Percentiles rank a stretch among this genome's conserved stretches.
phyloP scores from a whole-genome alignment of 768 basidiomycete species.

The Neoboletus subvelutipes region DNA sequence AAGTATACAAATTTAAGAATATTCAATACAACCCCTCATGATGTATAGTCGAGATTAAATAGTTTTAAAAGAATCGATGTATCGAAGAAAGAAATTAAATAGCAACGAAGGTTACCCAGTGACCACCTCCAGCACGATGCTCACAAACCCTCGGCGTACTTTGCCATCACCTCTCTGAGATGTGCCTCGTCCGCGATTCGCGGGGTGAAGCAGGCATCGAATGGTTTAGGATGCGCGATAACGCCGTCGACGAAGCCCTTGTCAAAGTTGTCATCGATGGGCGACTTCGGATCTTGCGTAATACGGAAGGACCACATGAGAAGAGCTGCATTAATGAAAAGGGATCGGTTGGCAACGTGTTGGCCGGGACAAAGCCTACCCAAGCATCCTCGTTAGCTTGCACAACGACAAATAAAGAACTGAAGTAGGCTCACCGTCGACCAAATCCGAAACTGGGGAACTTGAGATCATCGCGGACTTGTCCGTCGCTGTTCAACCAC shows the following conservation, averaged over 20 bases:
- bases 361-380: slow-evolving; percentile 66
- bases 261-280: slow-evolving; percentile 64
- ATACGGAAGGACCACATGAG: slow-evolving; percentile 67
- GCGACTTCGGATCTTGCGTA: slow-evolving; percentile 45
- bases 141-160: slow-evolving; percentile 22
- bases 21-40: neutral
- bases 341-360: slow-evolving; percentile 58
- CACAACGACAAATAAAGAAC: neutral
- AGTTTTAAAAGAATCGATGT: too few relatives aligned
- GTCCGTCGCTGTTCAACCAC: slow-evolving; percentile 44
- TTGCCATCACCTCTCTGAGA: slow-evolving; percentile 28
- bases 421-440: slow-evolving; percentile 29
- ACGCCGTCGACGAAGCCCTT: slow-evolving; percentile 63
- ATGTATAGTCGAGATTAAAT: neutral
- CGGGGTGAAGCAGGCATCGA: slow-evolving; percentile 56
- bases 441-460: slow-evolving; percentile 59
- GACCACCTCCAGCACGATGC: neutral
- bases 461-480: slow-evolving; percentile 52
- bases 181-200: slow-evolving; percentile 31
- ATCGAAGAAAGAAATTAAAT: neutral
- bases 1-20: neutral
- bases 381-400: neutral
- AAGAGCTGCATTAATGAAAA: slow-evolving; percentile 65
- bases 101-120: neutral
- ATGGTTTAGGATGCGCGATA: slow-evolving; percentile 62